These are phyloP conservation scores for Botrytis deweyae DNA, from an alignment of 2,329 filamentous ascomycete species.

Conservation along the genomic window DNA sequence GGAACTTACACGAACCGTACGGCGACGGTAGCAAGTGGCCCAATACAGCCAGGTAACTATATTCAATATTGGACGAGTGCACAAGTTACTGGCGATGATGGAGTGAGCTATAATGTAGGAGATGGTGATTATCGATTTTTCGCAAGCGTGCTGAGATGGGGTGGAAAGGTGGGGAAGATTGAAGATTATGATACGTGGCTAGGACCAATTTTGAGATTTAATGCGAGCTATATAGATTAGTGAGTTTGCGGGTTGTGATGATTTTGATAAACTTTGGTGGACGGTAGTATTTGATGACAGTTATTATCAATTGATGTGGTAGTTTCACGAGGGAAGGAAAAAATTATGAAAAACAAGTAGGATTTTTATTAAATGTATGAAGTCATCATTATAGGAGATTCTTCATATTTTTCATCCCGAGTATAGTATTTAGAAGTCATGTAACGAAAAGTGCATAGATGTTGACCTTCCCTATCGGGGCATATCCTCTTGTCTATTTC, in stretches of 20 bases:
- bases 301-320: neutral
- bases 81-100: neutral
- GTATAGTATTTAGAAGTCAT: rapidly evolving
- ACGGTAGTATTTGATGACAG: rapidly evolving
- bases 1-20: slow-evolving; percentile 16
- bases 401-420: neutral
- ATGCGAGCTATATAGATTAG: neutral
- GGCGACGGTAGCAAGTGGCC: neutral
- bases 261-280: neutral
- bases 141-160: slow-evolving; percentile 21
- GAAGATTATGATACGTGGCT: slow-evolving; percentile 22
- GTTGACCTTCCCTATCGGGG: neutral
- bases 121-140: slow-evolving; percentile 22
- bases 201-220: slow-evolving; percentile 21
- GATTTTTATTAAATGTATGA: neutral
- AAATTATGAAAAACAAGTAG: neutral
- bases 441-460: neutral
- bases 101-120: slow-evolving; percentile 5
- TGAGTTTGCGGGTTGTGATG: too few relatives aligned
- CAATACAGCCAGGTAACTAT: slow-evolving; percentile 14
- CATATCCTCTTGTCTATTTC: neutral
- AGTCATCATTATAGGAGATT: neutral
- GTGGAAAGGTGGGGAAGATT: neutral
- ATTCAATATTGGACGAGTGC: slow-evolving; percentile 18
- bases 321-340: neutral